phyloP scores from a whole-genome alignment of 768 basidiomycete genomes.

The Mycena galericulata region DNA sequence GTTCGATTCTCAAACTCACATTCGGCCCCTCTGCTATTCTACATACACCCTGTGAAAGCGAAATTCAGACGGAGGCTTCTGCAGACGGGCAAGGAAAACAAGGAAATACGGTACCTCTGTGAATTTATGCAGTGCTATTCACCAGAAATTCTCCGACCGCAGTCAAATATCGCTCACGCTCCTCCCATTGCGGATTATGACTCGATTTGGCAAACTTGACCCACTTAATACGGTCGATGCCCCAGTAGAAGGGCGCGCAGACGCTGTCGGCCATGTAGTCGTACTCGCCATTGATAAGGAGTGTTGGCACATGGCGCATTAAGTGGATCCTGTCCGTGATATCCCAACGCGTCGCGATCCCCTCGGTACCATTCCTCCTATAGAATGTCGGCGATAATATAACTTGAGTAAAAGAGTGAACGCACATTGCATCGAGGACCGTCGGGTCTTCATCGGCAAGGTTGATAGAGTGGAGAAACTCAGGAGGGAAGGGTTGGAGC shows the following conservation, averaged over 20 bases:
- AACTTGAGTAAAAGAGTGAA: neutral
- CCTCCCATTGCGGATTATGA: constrained; percentile 48
- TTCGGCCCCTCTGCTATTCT: no score
- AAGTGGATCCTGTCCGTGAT: constrained; percentile 40
- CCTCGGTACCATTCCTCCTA: constrained; percentile 43
- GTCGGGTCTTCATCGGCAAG: constrained; percentile 57
- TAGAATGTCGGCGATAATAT: no score
- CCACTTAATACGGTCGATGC: constrained; percentile 46
- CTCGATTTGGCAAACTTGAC: constrained; percentile 44
- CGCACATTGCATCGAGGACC: constrained; percentile 61
- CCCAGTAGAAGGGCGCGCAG: constrained; percentile 46
- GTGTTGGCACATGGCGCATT: constrained; percentile 43
- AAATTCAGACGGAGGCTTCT: no score
- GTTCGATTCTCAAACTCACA: no score
- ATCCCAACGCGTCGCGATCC: constrained; percentile 44
- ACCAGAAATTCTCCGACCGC: constrained; percentile 44
- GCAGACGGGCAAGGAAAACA: no score
- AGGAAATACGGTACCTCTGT: no score
- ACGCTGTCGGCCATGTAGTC: constrained; percentile 54
- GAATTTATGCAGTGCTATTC: no score
- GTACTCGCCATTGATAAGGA: constrained; percentile 49
- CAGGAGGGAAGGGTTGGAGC: constrained; percentile 57
- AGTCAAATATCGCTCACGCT: constrained; percentile 43
- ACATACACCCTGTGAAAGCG: no score
- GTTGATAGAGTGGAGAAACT: constrained; percentile 47